These are phyloP conservation scores for Phytophthora palmivora DNA, from an alignment of 352 stramenopile species.

Conservation along the genomic window DNA sequence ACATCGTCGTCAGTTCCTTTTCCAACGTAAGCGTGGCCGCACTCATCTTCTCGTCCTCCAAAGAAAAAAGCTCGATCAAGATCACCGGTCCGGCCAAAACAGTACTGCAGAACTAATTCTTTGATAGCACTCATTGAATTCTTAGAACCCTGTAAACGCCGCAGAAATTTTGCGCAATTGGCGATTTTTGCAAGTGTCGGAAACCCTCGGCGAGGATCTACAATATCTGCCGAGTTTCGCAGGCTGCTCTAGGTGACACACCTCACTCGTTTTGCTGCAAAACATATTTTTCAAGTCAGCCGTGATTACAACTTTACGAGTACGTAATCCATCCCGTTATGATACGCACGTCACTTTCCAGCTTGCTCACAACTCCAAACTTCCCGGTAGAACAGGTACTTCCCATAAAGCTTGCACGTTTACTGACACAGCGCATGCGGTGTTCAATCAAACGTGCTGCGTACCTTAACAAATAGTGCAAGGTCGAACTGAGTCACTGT, in stretches of 20 bases:
- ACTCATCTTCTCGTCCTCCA: not conserved
- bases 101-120: not conserved
- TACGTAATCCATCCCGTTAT: slow-evolving; percentile 6
- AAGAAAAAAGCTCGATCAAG: slow-evolving; percentile 1
- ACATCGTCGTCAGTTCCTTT: slow-evolving; percentile 12
- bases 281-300: slow-evolving; percentile 16
- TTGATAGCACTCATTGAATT: not conserved
- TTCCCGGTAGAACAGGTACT: not conserved
- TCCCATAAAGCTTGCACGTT: slow-evolving; percentile 2
- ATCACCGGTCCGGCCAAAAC: slow-evolving; percentile 1
- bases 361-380: not conserved
- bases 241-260: slow-evolving; percentile 13
- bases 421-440: slow-evolving; percentile 1
- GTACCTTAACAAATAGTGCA: not conserved
- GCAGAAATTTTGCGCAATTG: slow-evolving; percentile 15
- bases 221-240: slow-evolving; percentile 1
- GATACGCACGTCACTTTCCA: not conserved
- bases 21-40: slow-evolving; percentile 5
- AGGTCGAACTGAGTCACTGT: slow-evolving; percentile 2
- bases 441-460: slow-evolving; percentile 6
- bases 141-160: slow-evolving; percentile 11
- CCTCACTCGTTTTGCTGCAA: slow-evolving; percentile 19
- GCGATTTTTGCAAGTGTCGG: slow-evolving; percentile 6
- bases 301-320: not conserved
- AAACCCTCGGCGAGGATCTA: slow-evolving; percentile 1